Evolutionary conservation across 192 early-diverging fungal species (phyloP).

Genomic region (Podila epigama): DNA sequence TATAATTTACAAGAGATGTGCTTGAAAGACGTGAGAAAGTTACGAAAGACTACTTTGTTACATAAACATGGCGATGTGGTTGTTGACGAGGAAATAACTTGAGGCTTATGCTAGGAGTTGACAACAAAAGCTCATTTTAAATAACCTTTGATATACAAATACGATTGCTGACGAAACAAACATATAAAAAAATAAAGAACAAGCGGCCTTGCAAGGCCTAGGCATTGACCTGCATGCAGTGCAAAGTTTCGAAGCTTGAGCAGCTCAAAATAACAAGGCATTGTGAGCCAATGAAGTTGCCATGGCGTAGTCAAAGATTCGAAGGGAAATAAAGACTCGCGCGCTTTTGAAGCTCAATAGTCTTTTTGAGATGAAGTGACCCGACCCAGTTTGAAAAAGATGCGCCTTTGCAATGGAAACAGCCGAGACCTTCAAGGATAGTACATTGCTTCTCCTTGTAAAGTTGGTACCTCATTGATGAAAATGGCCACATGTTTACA

Average conservation of each 20-base stretch:
- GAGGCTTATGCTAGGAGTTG: too few species aligned
- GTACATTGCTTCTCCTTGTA: constrained; percentile 52
- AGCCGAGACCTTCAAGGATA: constrained; percentile 46
- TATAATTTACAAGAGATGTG: too few species aligned
- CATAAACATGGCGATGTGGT: not conserved
- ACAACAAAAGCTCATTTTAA: not conserved
- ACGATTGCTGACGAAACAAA: not conserved
- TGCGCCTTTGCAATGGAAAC: constrained; percentile 26
- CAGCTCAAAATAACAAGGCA: constrained; percentile 24
- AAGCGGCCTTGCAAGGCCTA: constrained; percentile 64
- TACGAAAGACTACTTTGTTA: too few species aligned
- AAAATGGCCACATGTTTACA: constrained; percentile 19
- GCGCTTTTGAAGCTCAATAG: not conserved
- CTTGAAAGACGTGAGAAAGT: too few species aligned
- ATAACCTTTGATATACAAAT: not conserved
- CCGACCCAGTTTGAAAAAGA: constrained; percentile 38
- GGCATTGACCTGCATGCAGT: constrained; percentile 58
- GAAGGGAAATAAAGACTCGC: not conserved
- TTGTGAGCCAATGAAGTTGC: constrained; percentile 5
- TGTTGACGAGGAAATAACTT: not conserved
- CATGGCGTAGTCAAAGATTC: not conserved
- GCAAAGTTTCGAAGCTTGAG: constrained; percentile 42
- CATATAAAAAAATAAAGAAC: constrained; percentile 59
- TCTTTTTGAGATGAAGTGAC: constrained; percentile 3
- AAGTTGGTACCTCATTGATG: constrained; percentile 49